Conservation (phyloP, 768 basidiomycete genomes). For the Mycena epipterygia region DNA sequence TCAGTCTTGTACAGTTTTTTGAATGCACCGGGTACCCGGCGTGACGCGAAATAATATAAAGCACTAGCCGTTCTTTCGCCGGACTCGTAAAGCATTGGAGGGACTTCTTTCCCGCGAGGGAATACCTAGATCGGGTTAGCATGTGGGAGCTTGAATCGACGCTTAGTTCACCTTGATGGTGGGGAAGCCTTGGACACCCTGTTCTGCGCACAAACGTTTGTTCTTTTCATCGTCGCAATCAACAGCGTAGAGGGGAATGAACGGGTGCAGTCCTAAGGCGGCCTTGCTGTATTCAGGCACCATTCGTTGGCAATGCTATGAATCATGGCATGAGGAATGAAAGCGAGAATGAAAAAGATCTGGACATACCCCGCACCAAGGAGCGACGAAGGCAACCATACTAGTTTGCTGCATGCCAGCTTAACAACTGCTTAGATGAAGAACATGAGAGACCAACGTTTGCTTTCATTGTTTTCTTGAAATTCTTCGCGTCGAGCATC, state of each 20-base stretch:
- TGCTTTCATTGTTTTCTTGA: conserved; percentile 78
- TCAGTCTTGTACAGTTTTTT: conserved; percentile 68
- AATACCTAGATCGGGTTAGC: conserved; percentile 66
- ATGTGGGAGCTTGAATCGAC: neutral
- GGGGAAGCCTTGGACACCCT: conserved; percentile 93
- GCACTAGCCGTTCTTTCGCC: conserved; percentile 78
- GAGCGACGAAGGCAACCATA: conserved; percentile 93
- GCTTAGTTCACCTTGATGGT: conserved; percentile 79
- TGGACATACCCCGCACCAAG: conserved; percentile 84
- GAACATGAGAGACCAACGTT: conserved; percentile 66
- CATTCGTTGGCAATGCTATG: conserved; percentile 87
- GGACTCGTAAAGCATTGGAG: conserved; percentile 75
- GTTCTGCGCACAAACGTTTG: conserved; percentile 85
- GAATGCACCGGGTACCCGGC: conserved; percentile 80
- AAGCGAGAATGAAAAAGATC: neutral
- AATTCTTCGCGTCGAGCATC: conserved; percentile 77
- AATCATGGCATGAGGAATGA: conserved; percentile 4
- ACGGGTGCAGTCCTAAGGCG: conserved; percentile 80
- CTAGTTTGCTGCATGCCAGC: conserved; percentile 68
- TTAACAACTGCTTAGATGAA: neutral
- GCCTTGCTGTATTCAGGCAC: conserved; percentile 90
- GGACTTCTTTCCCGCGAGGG: conserved; percentile 77
- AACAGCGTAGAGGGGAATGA: conserved; percentile 92
- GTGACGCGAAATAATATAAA: conserved; percentile 82
- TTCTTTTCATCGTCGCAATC: conserved; percentile 91